Evolutionary conservation across 208 protist genomes (phyloP).

Genomic region (Trypanosoma theileri): DNA sequence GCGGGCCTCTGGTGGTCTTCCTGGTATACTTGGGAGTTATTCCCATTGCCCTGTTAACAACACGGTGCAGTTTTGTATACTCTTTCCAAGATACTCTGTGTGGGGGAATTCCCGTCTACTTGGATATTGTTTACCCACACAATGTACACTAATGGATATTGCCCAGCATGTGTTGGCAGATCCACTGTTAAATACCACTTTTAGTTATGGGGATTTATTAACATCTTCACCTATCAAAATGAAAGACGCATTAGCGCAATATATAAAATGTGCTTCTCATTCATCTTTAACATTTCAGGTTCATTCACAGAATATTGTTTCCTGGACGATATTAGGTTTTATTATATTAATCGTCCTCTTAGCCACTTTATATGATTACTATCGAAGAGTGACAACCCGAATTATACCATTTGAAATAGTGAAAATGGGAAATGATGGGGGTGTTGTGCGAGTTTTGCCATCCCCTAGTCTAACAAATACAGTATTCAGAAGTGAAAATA

Average conservation of each 20-base stretch:
- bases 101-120: constrained; percentile 29
- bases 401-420: constrained; percentile 26
- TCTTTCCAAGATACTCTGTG: constrained; percentile 17
- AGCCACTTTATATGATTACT: constrained; percentile 32
- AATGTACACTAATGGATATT: constrained; percentile 24
- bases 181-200: constrained; percentile 25
- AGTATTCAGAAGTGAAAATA: neutral
- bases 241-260: constrained; percentile 7
- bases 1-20: constrained; percentile 24
- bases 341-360: constrained; percentile 12
- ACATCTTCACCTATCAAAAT: neutral
- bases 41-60: constrained; percentile 7
- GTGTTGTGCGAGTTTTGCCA: constrained; percentile 14
- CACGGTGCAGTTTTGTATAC: constrained; percentile 21
- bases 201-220: constrained; percentile 7
- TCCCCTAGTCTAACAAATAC: neutral
- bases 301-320: constrained; percentile 3
- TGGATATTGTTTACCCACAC: constrained; percentile 26
- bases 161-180: constrained; percentile 19
- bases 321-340: constrained; percentile 14
- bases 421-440: constrained; percentile 16
- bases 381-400: constrained; percentile 9
- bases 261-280: constrained; percentile 16
- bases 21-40: constrained; percentile 29
- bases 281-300: neutral